A percentile compares a stretch with the other conserved stretches of the same genome.
Conservation (phyloP, 2,329 filamentous ascomycete genomes). For the Ophiostoma angusticollis region DNA sequence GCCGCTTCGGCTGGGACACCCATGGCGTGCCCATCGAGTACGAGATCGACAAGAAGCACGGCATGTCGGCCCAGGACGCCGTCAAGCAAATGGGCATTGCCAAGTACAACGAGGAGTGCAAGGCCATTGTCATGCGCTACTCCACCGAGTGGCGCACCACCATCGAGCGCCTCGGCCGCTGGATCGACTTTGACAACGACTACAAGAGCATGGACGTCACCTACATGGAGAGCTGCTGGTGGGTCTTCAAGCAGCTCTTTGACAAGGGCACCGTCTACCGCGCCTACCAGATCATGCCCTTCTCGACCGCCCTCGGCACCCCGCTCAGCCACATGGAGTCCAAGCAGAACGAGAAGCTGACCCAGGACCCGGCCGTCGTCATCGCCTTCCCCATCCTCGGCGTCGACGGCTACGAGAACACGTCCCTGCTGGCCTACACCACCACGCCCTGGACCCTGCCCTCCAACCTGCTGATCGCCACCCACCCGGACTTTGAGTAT, state of each 20-base stretch:
- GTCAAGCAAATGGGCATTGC: slow-evolving; percentile 78
- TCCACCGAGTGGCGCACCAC: slow-evolving; percentile 77
- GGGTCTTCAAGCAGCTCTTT: slow-evolving; percentile 89
- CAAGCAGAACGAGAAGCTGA: slow-evolving; percentile 88
- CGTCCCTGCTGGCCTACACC: slow-evolving; percentile 73
- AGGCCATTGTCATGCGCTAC: slow-evolving; percentile 86
- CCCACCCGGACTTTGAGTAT: slow-evolving; percentile 67
- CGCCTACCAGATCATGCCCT: slow-evolving; percentile 87
- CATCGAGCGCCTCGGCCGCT: slow-evolving; percentile 78
- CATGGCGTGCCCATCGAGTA: slow-evolving; percentile 92
- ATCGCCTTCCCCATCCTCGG: slow-evolving; percentile 75
- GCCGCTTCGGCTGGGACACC: slow-evolving; percentile 89
- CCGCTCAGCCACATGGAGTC: slow-evolving; percentile 89
- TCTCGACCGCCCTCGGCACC: slow-evolving; percentile 80
- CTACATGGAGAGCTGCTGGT: slow-evolving; percentile 96
- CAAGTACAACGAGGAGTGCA: slow-evolving; percentile 85
- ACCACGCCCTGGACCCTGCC: slow-evolving; percentile 73
- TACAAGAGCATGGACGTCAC: slow-evolving; percentile 96
- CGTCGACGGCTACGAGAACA: slow-evolving; percentile 64
- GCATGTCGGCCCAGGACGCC: slow-evolving; percentile 71
- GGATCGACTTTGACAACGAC: slow-evolving; percentile 97
- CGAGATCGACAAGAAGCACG: slow-evolving; percentile 93
- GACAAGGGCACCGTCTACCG: slow-evolving; percentile 85
- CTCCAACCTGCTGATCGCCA: slow-evolving; percentile 60
- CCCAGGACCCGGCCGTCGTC: slow-evolving; percentile 80